Conservation (phyloP, 805 yeast genomes). For the Pichia exigua region DNA sequence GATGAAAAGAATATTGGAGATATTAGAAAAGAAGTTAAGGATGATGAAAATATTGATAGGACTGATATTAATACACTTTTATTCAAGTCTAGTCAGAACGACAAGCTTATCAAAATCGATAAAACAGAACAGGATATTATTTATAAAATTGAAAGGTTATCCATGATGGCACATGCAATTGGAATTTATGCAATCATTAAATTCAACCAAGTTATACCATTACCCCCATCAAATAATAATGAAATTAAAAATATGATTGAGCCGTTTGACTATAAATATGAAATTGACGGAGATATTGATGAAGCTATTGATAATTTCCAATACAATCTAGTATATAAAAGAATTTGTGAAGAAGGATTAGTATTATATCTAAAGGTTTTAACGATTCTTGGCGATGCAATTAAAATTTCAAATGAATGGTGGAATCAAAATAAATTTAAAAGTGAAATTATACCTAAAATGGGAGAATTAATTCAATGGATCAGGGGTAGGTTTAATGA, state of each 20-base stretch:
- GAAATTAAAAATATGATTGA: constrained; percentile 23
- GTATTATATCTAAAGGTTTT: constrained; percentile 78
- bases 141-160: constrained; percentile 55
- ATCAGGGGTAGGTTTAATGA: constrained; percentile 84
- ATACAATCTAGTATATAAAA: constrained; percentile 45
- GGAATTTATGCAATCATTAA: constrained; percentile 86
- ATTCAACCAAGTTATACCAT: constrained; percentile 74
- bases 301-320: constrained; percentile 21
- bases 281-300: neutral
- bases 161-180: constrained; percentile 88
- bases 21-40: neutral
- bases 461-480: constrained; percentile 63
- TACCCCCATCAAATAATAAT: constrained; percentile 41
- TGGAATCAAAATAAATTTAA: constrained; percentile 51
- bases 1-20: neutral
- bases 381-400: constrained; percentile 75
- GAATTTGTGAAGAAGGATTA: constrained; percentile 78
- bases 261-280: neutral
- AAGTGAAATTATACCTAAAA: constrained; percentile 32
- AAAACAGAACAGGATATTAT: constrained; percentile 33
- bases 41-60: neutral
- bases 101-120: neutral
- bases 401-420: constrained; percentile 83
- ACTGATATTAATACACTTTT: neutral
- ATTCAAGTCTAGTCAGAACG: neutral